A percentile compares a stretch with the other conserved stretches of the same genome.
These are phyloP conservation scores for Triticum turgidum DNA, from an alignment of 176 grass and related monocot genomes.

Conservation along the genomic window DNA sequence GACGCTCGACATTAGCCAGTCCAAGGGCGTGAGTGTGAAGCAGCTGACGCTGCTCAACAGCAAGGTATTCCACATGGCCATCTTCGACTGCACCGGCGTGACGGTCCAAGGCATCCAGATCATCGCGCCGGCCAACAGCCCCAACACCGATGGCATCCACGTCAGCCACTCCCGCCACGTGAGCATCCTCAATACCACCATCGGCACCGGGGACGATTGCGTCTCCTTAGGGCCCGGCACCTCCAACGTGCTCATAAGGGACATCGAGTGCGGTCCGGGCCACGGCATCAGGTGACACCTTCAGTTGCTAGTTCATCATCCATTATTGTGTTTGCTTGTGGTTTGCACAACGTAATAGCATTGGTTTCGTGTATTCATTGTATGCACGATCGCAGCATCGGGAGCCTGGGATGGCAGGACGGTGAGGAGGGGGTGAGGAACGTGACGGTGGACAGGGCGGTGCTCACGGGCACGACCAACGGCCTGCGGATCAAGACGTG, in stretches of 20 bases:
- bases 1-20: conserved; percentile 51
- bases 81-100: conserved; percentile 45
- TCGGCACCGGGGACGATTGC: conserved; percentile 71
- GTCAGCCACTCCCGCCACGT: conserved; percentile 44
- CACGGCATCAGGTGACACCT: conserved; percentile 59
- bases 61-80: conserved; percentile 55
- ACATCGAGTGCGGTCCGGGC: conserved; percentile 52
- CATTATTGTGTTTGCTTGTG: neutral
- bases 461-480: conserved; percentile 49
- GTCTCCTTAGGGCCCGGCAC: conserved; percentile 55
- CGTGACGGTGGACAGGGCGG: conserved; percentile 46
- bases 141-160: conserved; percentile 74
- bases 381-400: conserved; percentile 46
- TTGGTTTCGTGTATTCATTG: neutral
- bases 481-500: conserved; percentile 73
- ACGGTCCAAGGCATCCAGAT: conserved; percentile 38
- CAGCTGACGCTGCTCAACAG: conserved; percentile 40
- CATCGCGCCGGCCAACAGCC: conserved; percentile 54
- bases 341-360: neutral
- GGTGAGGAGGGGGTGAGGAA: conserved; percentile 44
- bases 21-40: conserved; percentile 39
- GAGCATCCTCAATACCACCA: conserved; percentile 16
- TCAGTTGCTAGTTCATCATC: neutral
- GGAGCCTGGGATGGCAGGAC: conserved; percentile 39
- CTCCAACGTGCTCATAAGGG: conserved; percentile 36